These are phyloP conservation scores for Rubroshorea leprosula DNA, from an alignment of 345 rosid species.

Conservation along the genomic window DNA sequence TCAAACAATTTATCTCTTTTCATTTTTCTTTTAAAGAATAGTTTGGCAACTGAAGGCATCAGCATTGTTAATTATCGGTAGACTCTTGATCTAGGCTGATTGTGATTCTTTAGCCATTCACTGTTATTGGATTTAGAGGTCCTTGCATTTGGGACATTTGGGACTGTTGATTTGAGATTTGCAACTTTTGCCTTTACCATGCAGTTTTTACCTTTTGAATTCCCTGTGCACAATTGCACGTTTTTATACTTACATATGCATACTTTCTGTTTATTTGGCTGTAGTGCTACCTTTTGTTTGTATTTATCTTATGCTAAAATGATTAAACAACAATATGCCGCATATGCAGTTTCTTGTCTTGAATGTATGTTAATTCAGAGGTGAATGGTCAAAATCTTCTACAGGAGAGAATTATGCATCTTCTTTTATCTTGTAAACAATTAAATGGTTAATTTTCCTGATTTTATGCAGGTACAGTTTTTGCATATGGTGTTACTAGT, in stretches of 20 bases:
- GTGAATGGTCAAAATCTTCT: too few species aligned
- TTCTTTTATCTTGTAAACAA: background rate
- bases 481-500: slow-evolving; percentile 98
- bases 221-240: background rate
- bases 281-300: too few species aligned
- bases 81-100: background rate
- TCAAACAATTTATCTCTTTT: too few species aligned
- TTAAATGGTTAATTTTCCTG: slow-evolving; percentile 14
- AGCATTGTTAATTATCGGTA: background rate
- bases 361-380: too few species aligned
- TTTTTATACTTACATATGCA: too few species aligned
- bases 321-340: too few species aligned
- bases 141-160: background rate
- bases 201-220: background rate
- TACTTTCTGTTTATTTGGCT: too few species aligned
- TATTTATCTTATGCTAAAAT: too few species aligned
- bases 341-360: too few species aligned
- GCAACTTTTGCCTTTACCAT: background rate
- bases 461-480: slow-evolving; percentile 67
- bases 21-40: too few species aligned
- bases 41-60: background rate
- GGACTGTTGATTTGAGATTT: too few species aligned
- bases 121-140: background rate
- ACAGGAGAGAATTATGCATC: background rate
- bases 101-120: background rate